These are phyloP conservation scores for Solanum hybrid DNA, from an alignment of 305 asterid genomes.

Conservation along the genomic window DNA sequence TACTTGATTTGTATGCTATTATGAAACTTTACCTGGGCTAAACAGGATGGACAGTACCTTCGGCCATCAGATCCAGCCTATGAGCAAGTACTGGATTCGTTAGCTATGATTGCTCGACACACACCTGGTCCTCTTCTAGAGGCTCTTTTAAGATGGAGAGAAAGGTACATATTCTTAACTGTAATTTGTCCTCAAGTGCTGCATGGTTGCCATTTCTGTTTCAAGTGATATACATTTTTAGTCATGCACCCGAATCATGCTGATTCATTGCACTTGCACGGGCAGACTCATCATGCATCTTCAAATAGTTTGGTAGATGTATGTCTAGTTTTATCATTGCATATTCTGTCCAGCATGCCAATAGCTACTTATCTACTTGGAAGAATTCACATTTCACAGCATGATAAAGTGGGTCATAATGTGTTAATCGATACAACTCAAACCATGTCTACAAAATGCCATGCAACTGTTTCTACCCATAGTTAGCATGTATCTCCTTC, in stretches of 20 bases:
- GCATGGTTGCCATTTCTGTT: not conserved
- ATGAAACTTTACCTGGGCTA: conserved; percentile 1
- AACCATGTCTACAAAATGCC: not conserved
- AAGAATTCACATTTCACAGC: not conserved
- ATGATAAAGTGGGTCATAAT: not conserved
- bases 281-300: not conserved
- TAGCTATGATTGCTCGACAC: conserved; percentile 99
- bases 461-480: not conserved
- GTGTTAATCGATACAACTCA: not conserved
- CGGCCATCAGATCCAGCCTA: conserved; percentile 98
- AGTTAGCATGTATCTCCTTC: not conserved
- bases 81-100: conserved; percentile 95
- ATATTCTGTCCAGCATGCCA: not conserved
- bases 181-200: not conserved
- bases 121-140: conserved; percentile 95
- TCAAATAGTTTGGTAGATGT: not conserved
- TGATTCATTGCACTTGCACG: not conserved
- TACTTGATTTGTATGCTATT: not conserved
- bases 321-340: not conserved
- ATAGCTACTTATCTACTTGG: not conserved
- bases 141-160: conserved; percentile 97
- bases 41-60: conserved; percentile 97
- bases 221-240: not conserved
- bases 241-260: not conserved
- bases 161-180: conserved; percentile 38